Base-by-base conservation (phyloP, 2,329 filamentous ascomycete species). In the Capronia americana region DNA sequence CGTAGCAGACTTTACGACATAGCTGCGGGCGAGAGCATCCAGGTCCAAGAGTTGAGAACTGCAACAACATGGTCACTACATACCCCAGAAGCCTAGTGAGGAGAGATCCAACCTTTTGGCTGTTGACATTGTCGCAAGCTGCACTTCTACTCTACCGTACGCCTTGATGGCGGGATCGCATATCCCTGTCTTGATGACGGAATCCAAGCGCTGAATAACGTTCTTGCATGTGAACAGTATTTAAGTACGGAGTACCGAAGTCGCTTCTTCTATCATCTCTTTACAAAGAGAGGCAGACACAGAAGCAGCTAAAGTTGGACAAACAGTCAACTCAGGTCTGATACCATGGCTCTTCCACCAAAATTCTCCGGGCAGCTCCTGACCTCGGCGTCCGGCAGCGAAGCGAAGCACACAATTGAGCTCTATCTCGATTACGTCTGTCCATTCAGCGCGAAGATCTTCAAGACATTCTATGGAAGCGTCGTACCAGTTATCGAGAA, bases 391-490 rank as follows among this genome's bases (percentile, higher is more conserved):
- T 75, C 80, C 56, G 75, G 77, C 17, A 77, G 78, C n/a, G 77
- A 80, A 73, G 77, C 81, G 10, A 74, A 84, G 0, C 83, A 86
- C 73, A 86, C 83, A 0, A 74, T 86, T 32, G 84, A 86, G 71
- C 73, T 86, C n/a, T 86, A 91, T 79, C 88, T 97, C 72, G 93
- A 97, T 83, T 97, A 96, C 82, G 91, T 92, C 75, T 97, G 93
- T 78, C 93, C 92, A 48, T 90, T 87, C 82, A 88, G 84, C 41
- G 86, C 85, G 66, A 90, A 90, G 74, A 80, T 93, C 74, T 97
- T 95, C 86, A 86, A 88, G 69, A 94, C 91, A 1, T 80, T 97
- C 73, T 89, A 90, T 79, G 81, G 79, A 64, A 79, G 83, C 32
- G 86, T 96, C 65, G 82, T 87, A 66, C 89, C 91, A 0, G 77